Percentiles rank a stretch among this genome's conserved stretches.
These are phyloP conservation scores for Jatropha curcas DNA, from an alignment of 345 rosid genomes.

Conservation along the genomic window DNA sequence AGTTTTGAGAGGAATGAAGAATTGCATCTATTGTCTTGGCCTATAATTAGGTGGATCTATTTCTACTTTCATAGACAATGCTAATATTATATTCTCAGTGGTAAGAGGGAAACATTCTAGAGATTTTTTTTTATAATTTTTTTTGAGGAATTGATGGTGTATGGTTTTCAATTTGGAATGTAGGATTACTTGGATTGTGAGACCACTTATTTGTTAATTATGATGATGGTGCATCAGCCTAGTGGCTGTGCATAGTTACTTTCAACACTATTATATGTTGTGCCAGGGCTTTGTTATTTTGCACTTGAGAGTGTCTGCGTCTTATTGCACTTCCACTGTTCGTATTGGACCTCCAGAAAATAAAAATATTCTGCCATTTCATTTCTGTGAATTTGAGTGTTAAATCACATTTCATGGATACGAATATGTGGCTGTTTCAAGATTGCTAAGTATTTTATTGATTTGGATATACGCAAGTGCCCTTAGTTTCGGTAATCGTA, in stretches of 20 bases:
- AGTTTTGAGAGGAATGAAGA: neutral
- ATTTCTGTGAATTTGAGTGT: neutral
- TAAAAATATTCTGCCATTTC: neutral
- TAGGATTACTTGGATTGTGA: neutral
- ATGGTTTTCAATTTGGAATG: neutral
- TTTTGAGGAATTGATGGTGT: neutral
- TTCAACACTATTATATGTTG: neutral
- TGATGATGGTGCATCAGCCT: neutral
- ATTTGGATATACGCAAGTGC: neutral
- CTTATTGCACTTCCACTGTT: neutral
- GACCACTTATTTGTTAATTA: neutral
- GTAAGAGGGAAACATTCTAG: neutral
- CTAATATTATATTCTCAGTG: neutral
- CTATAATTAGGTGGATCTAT: neutral
- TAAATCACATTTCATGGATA: neutral
- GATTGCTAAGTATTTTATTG: neutral
- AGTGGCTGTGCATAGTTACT: neutral
- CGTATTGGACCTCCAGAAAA: neutral
- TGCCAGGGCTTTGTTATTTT: neutral
- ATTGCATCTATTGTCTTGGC: neutral
- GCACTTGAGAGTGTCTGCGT: neutral
- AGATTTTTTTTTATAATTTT: too few relatives aligned
- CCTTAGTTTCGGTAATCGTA: neutral
- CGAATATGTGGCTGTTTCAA: neutral
- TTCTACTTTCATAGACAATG: neutral